phyloP scores from a whole-genome alignment of 306 rosid genomes.

The Trichosanthes cucumerina region DNA sequence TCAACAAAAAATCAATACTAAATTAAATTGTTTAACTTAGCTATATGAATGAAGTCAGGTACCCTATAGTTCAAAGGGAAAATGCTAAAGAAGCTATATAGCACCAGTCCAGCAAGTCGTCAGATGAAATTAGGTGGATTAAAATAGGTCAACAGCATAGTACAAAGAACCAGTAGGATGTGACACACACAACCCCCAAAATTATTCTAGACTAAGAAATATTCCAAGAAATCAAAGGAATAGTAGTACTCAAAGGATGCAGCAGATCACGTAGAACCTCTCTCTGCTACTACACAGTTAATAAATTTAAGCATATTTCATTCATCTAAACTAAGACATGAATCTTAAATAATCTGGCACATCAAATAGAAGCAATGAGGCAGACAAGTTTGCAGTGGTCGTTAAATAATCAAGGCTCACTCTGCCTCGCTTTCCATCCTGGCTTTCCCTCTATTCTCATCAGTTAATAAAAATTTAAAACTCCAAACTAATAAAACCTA shows the following conservation, averaged over 20 bases:
- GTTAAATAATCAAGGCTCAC: not conserved
- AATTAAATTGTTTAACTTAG: not conserved
- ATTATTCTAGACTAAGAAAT: not conserved
- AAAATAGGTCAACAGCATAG: not conserved
- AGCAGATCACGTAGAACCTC: not conserved
- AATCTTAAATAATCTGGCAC: not conserved
- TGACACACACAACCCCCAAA: not conserved
- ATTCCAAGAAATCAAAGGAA: not conserved
- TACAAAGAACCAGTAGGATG: not conserved
- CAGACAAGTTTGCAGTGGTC: not conserved
- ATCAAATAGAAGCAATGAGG: not conserved
- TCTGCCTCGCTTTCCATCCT: not conserved
- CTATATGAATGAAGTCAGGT: not conserved
- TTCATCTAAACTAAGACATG: too few species aligned
- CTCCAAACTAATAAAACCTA: not conserved
- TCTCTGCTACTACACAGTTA: not conserved
- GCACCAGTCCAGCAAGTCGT: not conserved
- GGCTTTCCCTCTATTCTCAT: not conserved
- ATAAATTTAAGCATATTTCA: not conserved
- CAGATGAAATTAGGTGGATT: not conserved
- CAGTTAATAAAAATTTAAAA: not conserved
- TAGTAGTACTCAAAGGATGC: not conserved
- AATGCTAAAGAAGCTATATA: not conserved
- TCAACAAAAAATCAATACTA: not conserved
- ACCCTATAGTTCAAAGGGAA: not conserved